Percentiles rank a stretch among this genome's conserved stretches.
Conservation (phyloP, 2,329 filamentous ascomycete genomes). For the Myriosclerotinia curreyana region DNA sequence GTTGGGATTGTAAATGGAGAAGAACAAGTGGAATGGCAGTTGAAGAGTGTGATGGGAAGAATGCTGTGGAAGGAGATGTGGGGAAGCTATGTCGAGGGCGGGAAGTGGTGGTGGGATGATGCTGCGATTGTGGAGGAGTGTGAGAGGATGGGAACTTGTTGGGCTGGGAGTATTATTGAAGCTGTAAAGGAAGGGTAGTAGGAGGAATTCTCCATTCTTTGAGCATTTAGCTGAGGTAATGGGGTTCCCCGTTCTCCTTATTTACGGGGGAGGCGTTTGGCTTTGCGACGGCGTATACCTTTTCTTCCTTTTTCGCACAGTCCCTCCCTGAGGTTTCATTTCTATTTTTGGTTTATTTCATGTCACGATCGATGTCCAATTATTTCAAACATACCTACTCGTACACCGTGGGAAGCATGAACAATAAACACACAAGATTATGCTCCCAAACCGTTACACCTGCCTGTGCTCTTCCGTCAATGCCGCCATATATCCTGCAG, state of each 20-base stretch:
- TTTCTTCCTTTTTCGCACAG: not conserved
- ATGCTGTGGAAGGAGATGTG: constrained; percentile 61
- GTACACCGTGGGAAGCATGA: constrained; percentile 4
- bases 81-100: constrained; percentile 43
- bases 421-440: constrained; percentile 6
- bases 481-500: not conserved
- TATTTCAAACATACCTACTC: not conserved
- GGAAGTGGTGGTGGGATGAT: constrained; percentile 63
- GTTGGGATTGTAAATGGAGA: constrained; percentile 24
- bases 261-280: not conserved
- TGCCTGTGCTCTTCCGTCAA: not conserved
- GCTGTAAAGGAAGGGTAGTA: constrained; percentile 47
- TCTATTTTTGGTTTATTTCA: not conserved
- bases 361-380: not conserved
- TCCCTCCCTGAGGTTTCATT: not conserved
- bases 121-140: constrained; percentile 54
- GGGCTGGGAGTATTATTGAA: constrained; percentile 57
- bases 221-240: not conserved
- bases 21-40: constrained; percentile 41
- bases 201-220: not conserved
- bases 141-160: constrained; percentile 51
- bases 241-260: not conserved
- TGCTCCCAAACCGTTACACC: constrained; percentile 7
- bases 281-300: constrained; percentile 12
- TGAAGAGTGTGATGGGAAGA: constrained; percentile 52